Conservation (phyloP, 805 yeast species). For the Zygoascus bituminiphila region DNA sequence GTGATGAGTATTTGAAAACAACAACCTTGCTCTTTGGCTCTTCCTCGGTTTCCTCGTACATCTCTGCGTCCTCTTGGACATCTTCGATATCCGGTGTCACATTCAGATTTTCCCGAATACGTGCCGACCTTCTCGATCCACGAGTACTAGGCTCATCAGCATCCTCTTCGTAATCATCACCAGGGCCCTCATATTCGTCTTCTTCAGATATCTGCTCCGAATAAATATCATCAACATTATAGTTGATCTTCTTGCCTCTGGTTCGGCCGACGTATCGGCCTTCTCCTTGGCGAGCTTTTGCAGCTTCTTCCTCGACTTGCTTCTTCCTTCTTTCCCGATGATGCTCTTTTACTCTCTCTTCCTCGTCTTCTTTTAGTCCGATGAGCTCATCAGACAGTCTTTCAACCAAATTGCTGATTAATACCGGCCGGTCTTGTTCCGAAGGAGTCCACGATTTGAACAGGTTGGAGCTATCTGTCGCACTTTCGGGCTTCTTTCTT, state of each 20-base stretch:
- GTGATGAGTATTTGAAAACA: not conserved
- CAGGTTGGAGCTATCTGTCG: not conserved
- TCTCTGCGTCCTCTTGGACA: not conserved
- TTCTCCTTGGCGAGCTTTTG: slow-evolving; percentile 20
- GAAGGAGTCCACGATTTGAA: not conserved
- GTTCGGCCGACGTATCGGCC: slow-evolving; percentile 27
- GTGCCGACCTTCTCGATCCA: not conserved
- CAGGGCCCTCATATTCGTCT: slow-evolving; percentile 3
- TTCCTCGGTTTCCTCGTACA: not conserved
- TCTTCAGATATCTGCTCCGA: slow-evolving; percentile 4
- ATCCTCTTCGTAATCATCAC: not conserved
- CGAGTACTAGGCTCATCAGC: not conserved
- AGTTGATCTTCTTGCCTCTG: slow-evolving; percentile 25
- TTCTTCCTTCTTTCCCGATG: slow-evolving; percentile 9
- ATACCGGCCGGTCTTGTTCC: not conserved
- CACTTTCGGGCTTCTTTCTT: not conserved
- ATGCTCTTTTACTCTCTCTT: slow-evolving; percentile 4
- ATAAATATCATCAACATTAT: slow-evolving; percentile 17
- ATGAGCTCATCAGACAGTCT: not conserved
- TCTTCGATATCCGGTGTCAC: not conserved
- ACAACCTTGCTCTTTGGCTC: not conserved
- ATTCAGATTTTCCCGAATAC: not conserved
- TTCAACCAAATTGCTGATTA: not conserved
- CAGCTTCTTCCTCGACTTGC: slow-evolving; percentile 16
- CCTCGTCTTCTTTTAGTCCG: slow-evolving; percentile 12